Evolutionary conservation across 2,329 filamentous ascomycete genomes (phyloP), one percentile per base, ranked within the genome.

Genomic region (Microcera coccophila): DNA sequence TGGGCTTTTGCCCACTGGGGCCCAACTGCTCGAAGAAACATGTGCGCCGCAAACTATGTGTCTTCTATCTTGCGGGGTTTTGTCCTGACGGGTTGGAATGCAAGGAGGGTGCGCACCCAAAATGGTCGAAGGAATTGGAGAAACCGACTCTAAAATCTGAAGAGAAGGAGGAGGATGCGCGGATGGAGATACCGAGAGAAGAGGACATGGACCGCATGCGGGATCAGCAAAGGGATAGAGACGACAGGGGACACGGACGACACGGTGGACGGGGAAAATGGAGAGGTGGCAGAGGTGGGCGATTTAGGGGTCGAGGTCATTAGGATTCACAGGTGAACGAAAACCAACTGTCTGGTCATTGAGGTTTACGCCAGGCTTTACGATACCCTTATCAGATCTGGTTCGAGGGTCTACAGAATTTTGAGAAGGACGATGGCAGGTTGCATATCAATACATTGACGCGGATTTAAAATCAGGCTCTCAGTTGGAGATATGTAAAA

Each of bases 1-100:
- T 85, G 55, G 93, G 93, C 2, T 97, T 97, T 72, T 98, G 93
- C 60, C 88, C 89, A 15, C 76, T 97, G 9, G 93, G 93, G 0
- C 90, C 90, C 1, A 70, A 79, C 45, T 98, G 93, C 67, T 82
- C 85, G 18, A 90, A 95, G 69, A 87, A 90, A 55, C 93, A 98
- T 67, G 84, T 95, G 43, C 81, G 90, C 46, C 82, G 87, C 50
- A 82, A 78, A 52, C 65, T 95, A 5, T 98, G 93, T 62, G 75
- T 75, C 2, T 95, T 85, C 64, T 98, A 95, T 62, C 72, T 97
- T 14, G 89, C 89, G 7, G 93, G 93, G 2, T 98, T 98, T 71
- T 98, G 93, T 63, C 93, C 93, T 0, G 86, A 95, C 42, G 91
- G 66, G 2, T 76, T 73, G 48, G 72, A 72, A 7, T 98, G 93